Conservation (phyloP, 2,329 filamentous ascomycete species). For the Cladophialophora exuberans region DNA sequence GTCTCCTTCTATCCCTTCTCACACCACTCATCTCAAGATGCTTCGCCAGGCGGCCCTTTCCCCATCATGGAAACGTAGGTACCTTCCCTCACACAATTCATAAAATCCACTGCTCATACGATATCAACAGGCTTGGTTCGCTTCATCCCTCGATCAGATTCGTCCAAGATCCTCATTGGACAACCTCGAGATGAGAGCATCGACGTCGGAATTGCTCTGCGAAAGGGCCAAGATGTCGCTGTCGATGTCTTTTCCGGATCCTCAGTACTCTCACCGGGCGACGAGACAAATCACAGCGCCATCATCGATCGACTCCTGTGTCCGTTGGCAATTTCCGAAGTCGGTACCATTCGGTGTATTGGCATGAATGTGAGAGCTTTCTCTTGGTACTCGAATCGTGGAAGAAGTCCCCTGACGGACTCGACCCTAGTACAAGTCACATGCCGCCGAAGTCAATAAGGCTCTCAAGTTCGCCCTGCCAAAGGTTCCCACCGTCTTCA, state of each 20-base stretch:
- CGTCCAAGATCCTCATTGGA: conserved; percentile 57
- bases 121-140: conserved; percentile 58
- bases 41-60: conserved; percentile 13
- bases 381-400: neutral
- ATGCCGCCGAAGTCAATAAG: conserved; percentile 45
- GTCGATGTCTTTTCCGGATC: conserved; percentile 61
- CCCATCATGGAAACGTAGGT: conserved; percentile 21
- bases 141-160: conserved; percentile 58
- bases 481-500: conserved; percentile 42
- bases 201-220: conserved; percentile 62
- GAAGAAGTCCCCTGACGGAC: neutral
- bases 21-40: conserved; percentile 18
- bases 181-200: conserved; percentile 56
- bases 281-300: conserved; percentile 54
- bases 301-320: conserved; percentile 44
- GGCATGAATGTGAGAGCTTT: conserved; percentile 44
- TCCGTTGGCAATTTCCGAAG: conserved; percentile 41
- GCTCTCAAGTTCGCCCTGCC: too few relatives aligned
- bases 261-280: conserved; percentile 60
- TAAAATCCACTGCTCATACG: neutral
- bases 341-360: conserved; percentile 50
- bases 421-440: conserved; percentile 41
- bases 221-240: conserved; percentile 59
- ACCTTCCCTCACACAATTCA: neutral
- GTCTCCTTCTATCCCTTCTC: neutral